A percentile compares a stretch with the other conserved stretches of the same genome.
Evolutionary conservation across 441 rosid genomes (phyloP).

Genomic region (Arabidopsis hybrid): DNA sequence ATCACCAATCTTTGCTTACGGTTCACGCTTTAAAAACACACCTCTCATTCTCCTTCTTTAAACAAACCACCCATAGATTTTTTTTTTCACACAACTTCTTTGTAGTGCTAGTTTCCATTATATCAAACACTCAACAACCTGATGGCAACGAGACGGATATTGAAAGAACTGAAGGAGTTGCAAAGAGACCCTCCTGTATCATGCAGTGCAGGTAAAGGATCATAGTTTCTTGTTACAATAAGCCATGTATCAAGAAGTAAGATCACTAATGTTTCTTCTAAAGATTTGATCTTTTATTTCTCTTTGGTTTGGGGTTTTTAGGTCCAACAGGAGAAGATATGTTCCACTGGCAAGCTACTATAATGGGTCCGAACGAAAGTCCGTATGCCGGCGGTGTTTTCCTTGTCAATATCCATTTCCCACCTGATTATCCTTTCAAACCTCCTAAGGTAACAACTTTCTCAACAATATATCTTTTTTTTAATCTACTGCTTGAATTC

Average conservation of each 20-base stretch:
- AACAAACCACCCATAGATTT: conserved; percentile 11
- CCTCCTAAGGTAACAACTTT: conserved; percentile 60
- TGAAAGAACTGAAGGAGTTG: conserved; percentile 71
- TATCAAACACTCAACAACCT: not conserved
- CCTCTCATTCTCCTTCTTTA: conserved; percentile 23
- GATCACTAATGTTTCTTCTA: conserved; percentile 18
- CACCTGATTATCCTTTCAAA: conserved; percentile 71
- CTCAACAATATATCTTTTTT: too few species aligned
- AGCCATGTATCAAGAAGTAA: conserved; percentile 19
- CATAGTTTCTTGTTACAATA: conserved; percentile 1
- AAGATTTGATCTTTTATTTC: not conserved
- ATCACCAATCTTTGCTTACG: conserved; percentile 33
- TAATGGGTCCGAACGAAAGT: conserved; percentile 65
- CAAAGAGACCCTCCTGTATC: conserved; percentile 75
- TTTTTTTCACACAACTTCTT: conserved; percentile 3
- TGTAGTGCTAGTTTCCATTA: conserved; percentile 11
- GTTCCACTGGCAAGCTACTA: conserved; percentile 77
- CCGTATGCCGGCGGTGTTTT: conserved; percentile 71
- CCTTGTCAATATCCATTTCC: conserved; percentile 61
- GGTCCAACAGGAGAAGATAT: conserved; percentile 67
- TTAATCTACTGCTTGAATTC: too few species aligned
- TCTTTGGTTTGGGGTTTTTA: conserved; percentile 21
- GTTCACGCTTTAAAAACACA: conserved; percentile 58
- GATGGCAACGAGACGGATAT: conserved; percentile 66
- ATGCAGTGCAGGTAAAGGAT: conserved; percentile 65